Percentiles rank a stretch among this genome's conserved stretches.
phyloP scores from a whole-genome alignment of 2,329 filamentous ascomycete genomes.

The Colletotrichum musicola region DNA sequence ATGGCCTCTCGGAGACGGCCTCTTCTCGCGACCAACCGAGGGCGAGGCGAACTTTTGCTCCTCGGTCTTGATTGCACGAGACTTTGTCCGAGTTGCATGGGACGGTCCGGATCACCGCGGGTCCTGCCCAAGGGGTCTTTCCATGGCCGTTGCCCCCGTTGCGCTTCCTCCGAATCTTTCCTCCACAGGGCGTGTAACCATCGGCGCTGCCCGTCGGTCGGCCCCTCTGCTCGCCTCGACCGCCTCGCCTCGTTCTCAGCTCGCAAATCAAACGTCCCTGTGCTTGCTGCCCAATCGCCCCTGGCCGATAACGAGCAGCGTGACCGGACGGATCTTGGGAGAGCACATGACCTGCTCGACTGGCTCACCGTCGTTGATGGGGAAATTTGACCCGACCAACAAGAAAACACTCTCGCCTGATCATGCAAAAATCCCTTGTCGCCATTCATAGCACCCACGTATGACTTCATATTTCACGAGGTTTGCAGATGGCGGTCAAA shows the following conservation, averaged over 20 bases:
- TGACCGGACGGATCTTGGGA: slow-evolving; percentile 17
- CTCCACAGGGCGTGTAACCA: slow-evolving; percentile 25
- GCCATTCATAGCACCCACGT: slow-evolving; percentile 10
- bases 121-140: slow-evolving; percentile 8
- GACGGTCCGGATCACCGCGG: slow-evolving; percentile 30
- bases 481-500: slow-evolving; percentile 37
- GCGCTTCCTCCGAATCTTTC: not conserved
- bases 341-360: slow-evolving; percentile 37
- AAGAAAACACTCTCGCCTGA: slow-evolving; percentile 6
- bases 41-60: slow-evolving; percentile 14
- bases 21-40: slow-evolving; percentile 3
- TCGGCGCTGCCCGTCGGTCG: slow-evolving; percentile 29
- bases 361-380: slow-evolving; percentile 26
- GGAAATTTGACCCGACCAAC: slow-evolving; percentile 9
- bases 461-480: slow-evolving; percentile 35
- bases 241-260: slow-evolving; percentile 40
- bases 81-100: slow-evolving; percentile 15
- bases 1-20: slow-evolving; percentile 18
- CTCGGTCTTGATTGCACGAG: not conserved
- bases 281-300: slow-evolving; percentile 35
- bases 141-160: slow-evolving; percentile 17
- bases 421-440: slow-evolving; percentile 7
- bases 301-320: slow-evolving; percentile 25
- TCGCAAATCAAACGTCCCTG: slow-evolving; percentile 32
- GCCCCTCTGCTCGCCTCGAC: slow-evolving; percentile 29